These are phyloP conservation scores for Chrysoporthe deuterocubensis DNA, from an alignment of 2,329 filamentous ascomycete genomes.

Conservation along the genomic window DNA sequence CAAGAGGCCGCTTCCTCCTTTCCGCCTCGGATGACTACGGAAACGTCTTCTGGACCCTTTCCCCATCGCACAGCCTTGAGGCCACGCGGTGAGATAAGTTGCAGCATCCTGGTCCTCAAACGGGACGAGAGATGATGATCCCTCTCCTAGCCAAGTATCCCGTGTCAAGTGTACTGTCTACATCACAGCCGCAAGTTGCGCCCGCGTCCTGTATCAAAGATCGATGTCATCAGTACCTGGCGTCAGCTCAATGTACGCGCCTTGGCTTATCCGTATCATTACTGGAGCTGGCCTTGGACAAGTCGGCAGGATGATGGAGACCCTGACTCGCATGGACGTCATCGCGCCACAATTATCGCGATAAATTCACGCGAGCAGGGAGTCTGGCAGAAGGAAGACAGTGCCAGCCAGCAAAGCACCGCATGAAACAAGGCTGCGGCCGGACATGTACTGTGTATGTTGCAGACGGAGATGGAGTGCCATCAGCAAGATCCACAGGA, in stretches of 20 bases:
- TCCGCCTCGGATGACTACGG: constrained; percentile 9
- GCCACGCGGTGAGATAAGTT: constrained; percentile 5
- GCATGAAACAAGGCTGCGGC: constrained; percentile 6
- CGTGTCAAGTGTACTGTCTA: constrained; percentile 24
- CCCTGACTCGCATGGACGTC: constrained; percentile 29
- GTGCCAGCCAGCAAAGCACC: background rate
- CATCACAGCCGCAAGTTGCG: background rate
- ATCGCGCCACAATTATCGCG: constrained; percentile 30
- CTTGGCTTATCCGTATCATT: constrained; percentile 11
- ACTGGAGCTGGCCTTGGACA: constrained; percentile 14
- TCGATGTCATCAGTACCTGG: constrained; percentile 25
- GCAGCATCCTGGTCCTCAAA: constrained; percentile 4
- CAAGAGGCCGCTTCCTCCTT: constrained; percentile 9
- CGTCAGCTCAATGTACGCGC: background rate
- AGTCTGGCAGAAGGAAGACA: background rate
- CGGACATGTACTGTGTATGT: background rate
- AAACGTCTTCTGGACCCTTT: constrained; percentile 1
- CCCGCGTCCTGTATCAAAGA: background rate
- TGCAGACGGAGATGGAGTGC: background rate
- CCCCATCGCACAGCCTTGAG: background rate
- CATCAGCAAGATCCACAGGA: background rate
- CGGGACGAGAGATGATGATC: constrained; percentile 14
- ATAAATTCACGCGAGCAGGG: constrained; percentile 24
- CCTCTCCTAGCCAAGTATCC: background rate
- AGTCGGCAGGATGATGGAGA: constrained; percentile 13